phyloP scores from a whole-genome alignment of 805 yeast species.

The Ogataea degrootiae region DNA sequence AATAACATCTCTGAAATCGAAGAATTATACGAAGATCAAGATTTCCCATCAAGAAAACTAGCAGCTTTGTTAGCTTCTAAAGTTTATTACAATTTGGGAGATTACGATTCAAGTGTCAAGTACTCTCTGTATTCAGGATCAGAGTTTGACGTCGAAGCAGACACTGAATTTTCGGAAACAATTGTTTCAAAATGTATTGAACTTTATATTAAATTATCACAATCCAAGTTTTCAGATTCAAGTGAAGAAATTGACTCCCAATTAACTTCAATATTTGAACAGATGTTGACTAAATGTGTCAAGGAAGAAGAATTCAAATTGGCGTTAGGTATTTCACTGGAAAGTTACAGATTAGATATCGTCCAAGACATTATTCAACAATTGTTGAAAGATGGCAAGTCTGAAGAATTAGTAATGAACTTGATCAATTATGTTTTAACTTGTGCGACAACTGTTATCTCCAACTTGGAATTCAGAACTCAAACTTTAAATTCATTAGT shows the following conservation, averaged over 20 bases:
- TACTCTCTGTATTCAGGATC: slow-evolving; percentile 83
- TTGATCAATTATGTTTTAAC: slow-evolving; percentile 72
- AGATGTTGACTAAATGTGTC: slow-evolving; percentile 80
- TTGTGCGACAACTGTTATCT: slow-evolving; percentile 63
- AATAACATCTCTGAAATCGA: slow-evolving; percentile 85
- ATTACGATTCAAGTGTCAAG: slow-evolving; percentile 83
- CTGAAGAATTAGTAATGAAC: slow-evolving; percentile 49
- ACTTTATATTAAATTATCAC: slow-evolving; percentile 66
- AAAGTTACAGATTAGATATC: slow-evolving; percentile 80
- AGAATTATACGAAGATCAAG: slow-evolving; percentile 80
- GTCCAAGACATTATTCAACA: slow-evolving; percentile 53
- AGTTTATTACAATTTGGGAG: slow-evolving; percentile 87
- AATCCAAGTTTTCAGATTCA: slow-evolving; percentile 35
- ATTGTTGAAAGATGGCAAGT: slow-evolving; percentile 29
- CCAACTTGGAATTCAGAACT: slow-evolving; percentile 61
- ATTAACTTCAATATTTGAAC: slow-evolving; percentile 69
- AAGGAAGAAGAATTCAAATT: slow-evolving; percentile 65
- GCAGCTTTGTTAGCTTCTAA: slow-evolving; percentile 94
- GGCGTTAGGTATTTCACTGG: slow-evolving; percentile 88
- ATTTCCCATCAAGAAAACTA: slow-evolving; percentile 62
- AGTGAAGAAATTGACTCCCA: slow-evolving; percentile 48
- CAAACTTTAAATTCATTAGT: slow-evolving; percentile 61
- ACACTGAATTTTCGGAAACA: slow-evolving; percentile 86
- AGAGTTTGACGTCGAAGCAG: slow-evolving; percentile 68
- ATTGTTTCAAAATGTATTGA: slow-evolving; percentile 91